phyloP scores from a whole-genome alignment of 257 asterid genomes.

The Gentiana straminea region DNA sequence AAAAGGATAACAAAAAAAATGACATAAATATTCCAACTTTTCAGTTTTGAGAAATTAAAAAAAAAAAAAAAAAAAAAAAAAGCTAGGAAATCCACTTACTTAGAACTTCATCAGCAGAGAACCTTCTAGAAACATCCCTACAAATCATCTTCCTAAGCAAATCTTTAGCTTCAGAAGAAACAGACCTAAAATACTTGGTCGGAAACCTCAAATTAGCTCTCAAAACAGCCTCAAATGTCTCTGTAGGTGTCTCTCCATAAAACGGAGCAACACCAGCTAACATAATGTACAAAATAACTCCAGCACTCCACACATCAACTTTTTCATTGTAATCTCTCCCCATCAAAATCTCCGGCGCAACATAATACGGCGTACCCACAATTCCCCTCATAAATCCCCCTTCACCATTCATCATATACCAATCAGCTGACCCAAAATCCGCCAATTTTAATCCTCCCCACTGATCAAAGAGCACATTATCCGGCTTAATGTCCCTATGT shows the following conservation, averaged over 20 bases:
- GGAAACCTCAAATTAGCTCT: conserved; percentile 74
- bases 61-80: background rate
- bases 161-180: conserved; percentile 74
- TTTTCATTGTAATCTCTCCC: conserved; percentile 66
- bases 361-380: conserved; percentile 89
- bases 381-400: conserved; percentile 42
- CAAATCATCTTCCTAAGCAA: conserved; percentile 77
- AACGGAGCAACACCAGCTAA: conserved; percentile 85
- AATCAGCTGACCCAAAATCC: conserved; percentile 93
- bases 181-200: conserved; percentile 39
- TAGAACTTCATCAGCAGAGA: conserved; percentile 78
- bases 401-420: conserved; percentile 31
- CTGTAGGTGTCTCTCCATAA: conserved; percentile 58
- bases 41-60: background rate
- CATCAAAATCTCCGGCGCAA: conserved; percentile 80
- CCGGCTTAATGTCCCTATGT: conserved; percentile 82
- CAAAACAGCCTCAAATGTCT: conserved; percentile 71
- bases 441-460: conserved; percentile 50
- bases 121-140: conserved; percentile 40
- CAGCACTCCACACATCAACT: conserved; percentile 91
- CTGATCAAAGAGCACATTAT: conserved; percentile 61
- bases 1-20: background rate
- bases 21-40: background rate
- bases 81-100: conserved; percentile 25
- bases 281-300: conserved; percentile 74